Base-by-base conservation (phyloP, 768 basidiomycete species). In the Coprinellus aureogranulatus region DNA sequence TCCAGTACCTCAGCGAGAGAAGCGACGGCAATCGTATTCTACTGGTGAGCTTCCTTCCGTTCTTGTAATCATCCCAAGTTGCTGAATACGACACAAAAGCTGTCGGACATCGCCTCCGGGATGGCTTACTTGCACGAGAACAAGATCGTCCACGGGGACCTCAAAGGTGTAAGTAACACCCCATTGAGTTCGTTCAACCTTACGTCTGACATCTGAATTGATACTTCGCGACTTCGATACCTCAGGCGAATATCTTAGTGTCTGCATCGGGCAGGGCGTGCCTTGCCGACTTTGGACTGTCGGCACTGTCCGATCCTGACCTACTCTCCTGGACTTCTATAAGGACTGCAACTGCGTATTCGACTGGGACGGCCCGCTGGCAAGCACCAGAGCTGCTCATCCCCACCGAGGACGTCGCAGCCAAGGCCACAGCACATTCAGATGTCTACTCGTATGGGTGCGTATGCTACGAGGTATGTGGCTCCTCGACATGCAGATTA, bases 251-350 rank as follows among this genome's bases (percentile, higher is more conserved):
- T 44, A 59, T 68, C 23, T 59, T 67, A 27, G 55, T 68, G 2
- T 48, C 63, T 18, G n/a, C 23, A 4, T 60, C 53, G 12, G 67
- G 63, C 6, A 44, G 59, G 31, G 66, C 66, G 10, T 61, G 60
- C 25, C 40, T 69, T 10, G 65, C 62, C 0, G 66, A 67, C 46
- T 67, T 69, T 34, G 66, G 66, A 2, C 45, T 69, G 6, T 66
- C 66, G 1, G 58, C 49, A 4, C 50, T 66, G 5, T 54, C 51
- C 6, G 49, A 53, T 14, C 20, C 46, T 9, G 23, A 39, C 11
- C 26, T 53, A 18, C 25, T 28, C 2, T 34, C 53, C 3, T 67
- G 64, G 66, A 49, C 30, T 26, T 14, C 42, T 8, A 53, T 57
- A 5, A 49, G 59, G 4, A 46, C 51, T 14, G 61, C 42, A 20